These are phyloP conservation scores for Euphorbia schlechtendalii DNA, from an alignment of 441 rosid species.

Conservation along the genomic window DNA sequence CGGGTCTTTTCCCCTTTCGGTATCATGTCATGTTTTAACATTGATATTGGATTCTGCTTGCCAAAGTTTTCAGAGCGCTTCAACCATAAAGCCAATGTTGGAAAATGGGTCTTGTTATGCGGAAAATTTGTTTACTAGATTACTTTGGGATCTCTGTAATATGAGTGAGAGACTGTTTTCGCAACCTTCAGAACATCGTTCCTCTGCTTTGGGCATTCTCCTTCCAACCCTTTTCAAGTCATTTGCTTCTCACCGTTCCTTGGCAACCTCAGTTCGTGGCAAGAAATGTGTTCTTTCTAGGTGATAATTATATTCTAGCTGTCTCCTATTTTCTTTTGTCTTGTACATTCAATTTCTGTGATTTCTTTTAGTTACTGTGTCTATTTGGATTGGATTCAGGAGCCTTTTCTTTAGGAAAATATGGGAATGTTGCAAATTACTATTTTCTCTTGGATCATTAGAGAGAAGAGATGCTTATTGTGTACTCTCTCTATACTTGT, in stretches of 20 bases:
- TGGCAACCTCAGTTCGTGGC: constrained; percentile 40
- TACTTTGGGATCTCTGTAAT: constrained; percentile 72
- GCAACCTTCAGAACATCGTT: constrained; percentile 64
- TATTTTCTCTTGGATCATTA: constrained; percentile 65
- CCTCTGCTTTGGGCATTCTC: constrained; percentile 64
- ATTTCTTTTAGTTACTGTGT: constrained; percentile 15
- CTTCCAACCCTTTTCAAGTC: constrained; percentile 68
- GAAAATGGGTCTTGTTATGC: constrained; percentile 28
- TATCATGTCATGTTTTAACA: constrained; percentile 62
- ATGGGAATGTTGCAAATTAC: constrained; percentile 74
- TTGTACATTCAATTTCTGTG: not conserved
- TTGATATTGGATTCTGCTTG: constrained; percentile 54
- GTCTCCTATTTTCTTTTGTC: not conserved
- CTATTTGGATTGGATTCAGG: constrained; percentile 41
- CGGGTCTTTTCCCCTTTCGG: constrained; percentile 47
- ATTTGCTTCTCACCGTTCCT: constrained; percentile 34
- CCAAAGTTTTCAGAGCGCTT: constrained; percentile 31
- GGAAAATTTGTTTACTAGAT: constrained; percentile 36
- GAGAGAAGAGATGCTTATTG: constrained; percentile 93
- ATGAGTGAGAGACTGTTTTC: constrained; percentile 58
- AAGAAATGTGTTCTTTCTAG: constrained; percentile 40
- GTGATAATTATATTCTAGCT: constrained; percentile 30
- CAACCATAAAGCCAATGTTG: constrained; percentile 21
- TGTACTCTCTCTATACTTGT: constrained; percentile 62
- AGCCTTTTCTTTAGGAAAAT: constrained; percentile 50